phyloP scores from a whole-genome alignment of 768 basidiomycete species.

The Lactarius trivialis region DNA sequence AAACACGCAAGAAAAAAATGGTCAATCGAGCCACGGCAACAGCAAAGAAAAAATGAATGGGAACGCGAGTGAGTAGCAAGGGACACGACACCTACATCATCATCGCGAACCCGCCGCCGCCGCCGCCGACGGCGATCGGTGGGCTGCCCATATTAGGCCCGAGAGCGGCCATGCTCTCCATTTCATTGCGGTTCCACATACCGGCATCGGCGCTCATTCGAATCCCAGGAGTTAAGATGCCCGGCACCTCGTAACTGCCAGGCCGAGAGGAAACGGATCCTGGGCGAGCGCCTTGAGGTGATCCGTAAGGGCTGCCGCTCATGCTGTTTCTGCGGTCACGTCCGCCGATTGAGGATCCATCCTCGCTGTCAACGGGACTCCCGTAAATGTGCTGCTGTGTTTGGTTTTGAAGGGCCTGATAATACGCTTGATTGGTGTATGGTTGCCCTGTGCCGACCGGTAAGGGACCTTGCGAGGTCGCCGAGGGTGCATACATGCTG shows the following conservation, averaged over 20 bases:
- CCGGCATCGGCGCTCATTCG: slow-evolving; percentile 26
- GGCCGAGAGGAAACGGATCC: slow-evolving; percentile 25
- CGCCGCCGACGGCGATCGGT: slow-evolving; percentile 35
- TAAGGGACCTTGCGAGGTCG: slow-evolving; percentile 11
- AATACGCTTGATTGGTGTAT: slow-evolving; percentile 25
- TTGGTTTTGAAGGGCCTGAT: slow-evolving; percentile 26
- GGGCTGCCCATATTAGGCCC: slow-evolving; percentile 30
- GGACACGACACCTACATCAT: slow-evolving; percentile 27
- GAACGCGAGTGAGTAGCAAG: no score
- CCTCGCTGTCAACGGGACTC: slow-evolving; percentile 34
- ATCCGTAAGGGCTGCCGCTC: slow-evolving; percentile 31
- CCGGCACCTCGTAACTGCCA: slow-evolving; percentile 34
- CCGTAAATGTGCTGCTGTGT: slow-evolving; percentile 27
- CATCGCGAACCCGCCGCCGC: slow-evolving; percentile 36
- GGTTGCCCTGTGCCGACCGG: slow-evolving; percentile 17
- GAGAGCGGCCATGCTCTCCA: slow-evolving; percentile 32
- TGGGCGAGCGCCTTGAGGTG: slow-evolving; percentile 27
- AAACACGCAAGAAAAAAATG: slow-evolving; percentile 2
- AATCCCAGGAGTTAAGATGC: slow-evolving; percentile 22
- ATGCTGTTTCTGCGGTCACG: slow-evolving; percentile 35
- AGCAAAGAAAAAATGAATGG: not conserved
- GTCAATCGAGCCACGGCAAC: slow-evolving; percentile 9
- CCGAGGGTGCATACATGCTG: slow-evolving; percentile 17
- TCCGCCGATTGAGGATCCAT: slow-evolving; percentile 32
- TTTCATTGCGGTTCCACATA: slow-evolving; percentile 26